Evolutionary conservation across 2,329 filamentous ascomycete genomes (phyloP).

Genomic region (Hirsutella minnesotensis): DNA sequence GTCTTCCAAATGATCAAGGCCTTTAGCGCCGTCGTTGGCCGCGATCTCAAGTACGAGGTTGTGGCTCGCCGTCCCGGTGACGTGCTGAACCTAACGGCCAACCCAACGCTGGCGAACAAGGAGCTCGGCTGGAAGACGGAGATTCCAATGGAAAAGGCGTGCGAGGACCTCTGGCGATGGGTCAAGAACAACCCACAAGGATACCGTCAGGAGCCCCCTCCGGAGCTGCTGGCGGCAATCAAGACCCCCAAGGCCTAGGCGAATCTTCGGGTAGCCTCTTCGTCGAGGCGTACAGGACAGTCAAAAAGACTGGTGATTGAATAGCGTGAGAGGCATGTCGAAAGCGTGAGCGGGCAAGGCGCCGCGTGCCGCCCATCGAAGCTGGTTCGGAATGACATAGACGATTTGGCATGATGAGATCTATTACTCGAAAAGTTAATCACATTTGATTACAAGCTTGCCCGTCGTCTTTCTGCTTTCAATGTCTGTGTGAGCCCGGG

Average conservation of each 20-base stretch:
- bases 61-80: constrained; percentile 74
- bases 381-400: not conserved
- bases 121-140: constrained; percentile 91
- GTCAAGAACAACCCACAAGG: constrained; percentile 93
- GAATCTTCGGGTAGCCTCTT: no score
- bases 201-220: constrained; percentile 83
- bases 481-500: constrained; percentile 63
- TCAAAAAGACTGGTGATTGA: not conserved
- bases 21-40: constrained; percentile 78
- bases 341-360: not conserved
- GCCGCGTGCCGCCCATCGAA: not conserved
- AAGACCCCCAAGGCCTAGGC: constrained; percentile 23
- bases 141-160: constrained; percentile 82
- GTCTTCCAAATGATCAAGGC: constrained; percentile 97
- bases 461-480: constrained; percentile 75
- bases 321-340: not conserved
- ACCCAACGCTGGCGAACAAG: constrained; percentile 73
- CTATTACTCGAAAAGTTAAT: constrained; percentile 13
- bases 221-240: constrained; percentile 59
- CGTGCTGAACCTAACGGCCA: constrained; percentile 88
- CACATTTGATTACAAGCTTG: constrained; percentile 65
- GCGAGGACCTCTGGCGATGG: constrained; percentile 92
- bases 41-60: constrained; percentile 77
- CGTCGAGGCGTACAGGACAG: not conserved
- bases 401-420: not conserved